These are phyloP conservation scores for Fusarium sp. DNA, from an alignment of 2,329 filamentous ascomycete species.

Conservation along the genomic window DNA sequence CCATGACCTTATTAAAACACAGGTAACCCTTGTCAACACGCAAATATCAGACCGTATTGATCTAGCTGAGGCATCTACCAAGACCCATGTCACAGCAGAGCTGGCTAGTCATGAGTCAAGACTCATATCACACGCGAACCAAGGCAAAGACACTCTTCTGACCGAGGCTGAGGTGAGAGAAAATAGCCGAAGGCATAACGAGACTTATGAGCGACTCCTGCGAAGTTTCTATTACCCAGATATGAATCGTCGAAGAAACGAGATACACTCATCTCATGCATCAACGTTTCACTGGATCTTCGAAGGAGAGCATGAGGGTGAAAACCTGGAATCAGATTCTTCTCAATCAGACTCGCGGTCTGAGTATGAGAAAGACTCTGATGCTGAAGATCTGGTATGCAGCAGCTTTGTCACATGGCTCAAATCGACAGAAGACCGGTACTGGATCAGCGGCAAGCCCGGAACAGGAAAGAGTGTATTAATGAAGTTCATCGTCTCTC, in stretches of 20 bases:
- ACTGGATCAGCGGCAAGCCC: accelerated
- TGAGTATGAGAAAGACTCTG: not conserved
- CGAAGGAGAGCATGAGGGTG: not conserved
- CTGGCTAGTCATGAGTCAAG: not conserved
- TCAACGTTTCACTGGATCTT: accelerated
- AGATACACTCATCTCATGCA: accelerated
- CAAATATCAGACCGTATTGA: accelerated
- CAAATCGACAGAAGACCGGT: accelerated
- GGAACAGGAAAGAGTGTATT: accelerated
- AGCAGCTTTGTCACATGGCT: accelerated
- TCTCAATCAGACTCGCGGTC: not conserved
- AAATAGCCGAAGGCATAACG: accelerated
- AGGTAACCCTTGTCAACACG: accelerated
- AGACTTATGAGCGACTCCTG: accelerated
- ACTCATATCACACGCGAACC: accelerated
- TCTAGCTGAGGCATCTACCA: accelerated
- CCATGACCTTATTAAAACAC: accelerated
- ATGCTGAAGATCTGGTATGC: accelerated
- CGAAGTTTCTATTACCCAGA: accelerated
- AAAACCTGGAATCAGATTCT: not conserved
- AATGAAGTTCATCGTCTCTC: accelerated
- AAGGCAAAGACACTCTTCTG: accelerated
- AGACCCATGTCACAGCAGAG: accelerated
- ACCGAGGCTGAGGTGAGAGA: accelerated
- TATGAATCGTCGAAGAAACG: accelerated